Evolutionary conservation across 1,284 basidiomycete species (phyloP), one percentile per base, ranked within the genome.

Genomic region (Ceratobasidium sp.): DNA sequence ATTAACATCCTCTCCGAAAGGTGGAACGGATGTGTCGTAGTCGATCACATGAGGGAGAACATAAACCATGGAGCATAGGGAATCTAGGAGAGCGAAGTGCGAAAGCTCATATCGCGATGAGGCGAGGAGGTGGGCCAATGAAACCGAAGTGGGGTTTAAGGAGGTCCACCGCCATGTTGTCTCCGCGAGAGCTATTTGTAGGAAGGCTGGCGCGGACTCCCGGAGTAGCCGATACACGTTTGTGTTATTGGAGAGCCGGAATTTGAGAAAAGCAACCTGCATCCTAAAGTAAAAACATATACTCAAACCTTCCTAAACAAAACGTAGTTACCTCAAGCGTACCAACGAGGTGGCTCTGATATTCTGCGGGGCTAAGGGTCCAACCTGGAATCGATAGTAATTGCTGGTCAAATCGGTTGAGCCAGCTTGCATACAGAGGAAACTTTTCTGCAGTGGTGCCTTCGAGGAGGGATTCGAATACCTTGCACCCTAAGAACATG

Each of bases 1-100:
- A 44, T 62, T 44, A 34, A 44, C 9, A 11, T 57, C 29, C 2
- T 29, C 25, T 11, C 19, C 9, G 22, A 62, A 7, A 1, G 29
- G 25, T 19, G 59, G 43, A 0, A 25, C 15, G 2, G 70, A 61
- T 1, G 70, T 73, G 46, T 73, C 70, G 32, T 73, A 73, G 9
- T 73, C 70, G 9, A 52, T 46, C 13, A 49, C 40, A 17, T 29
- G 25, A 29, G 25, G 25, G 1, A 70, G 54, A 13, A 32, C 69
- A 43, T 73, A 73, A 37, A 43, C 37, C 70, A 73, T 51, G 2
- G 70, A 19, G 34, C 70, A 73, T 22, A 52, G n/a, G n/a, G 52
- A 22, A 22, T 73, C 70, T 5, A 73, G 56, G 1, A 62, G 19
- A 8, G 46, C 59, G 34, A 73, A 73, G 25, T 49, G 57, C 11